Conservation (phyloP, 1,139 yeast genomes). For the Suhomyces yuchorum region DNA sequence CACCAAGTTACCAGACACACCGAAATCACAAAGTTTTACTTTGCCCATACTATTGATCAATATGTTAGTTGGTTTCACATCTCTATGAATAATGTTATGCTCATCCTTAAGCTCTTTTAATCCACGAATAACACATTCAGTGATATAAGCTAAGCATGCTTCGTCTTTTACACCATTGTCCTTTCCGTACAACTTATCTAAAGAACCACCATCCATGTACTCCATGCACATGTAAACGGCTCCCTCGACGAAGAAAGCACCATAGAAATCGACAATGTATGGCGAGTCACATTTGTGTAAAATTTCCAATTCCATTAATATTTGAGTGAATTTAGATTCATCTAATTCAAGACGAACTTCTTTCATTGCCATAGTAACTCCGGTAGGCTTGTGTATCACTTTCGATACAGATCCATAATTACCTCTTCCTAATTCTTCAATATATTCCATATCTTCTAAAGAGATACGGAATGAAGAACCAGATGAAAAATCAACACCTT, state of each 20-base stretch:
- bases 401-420: slow-evolving; percentile 94
- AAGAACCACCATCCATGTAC: slow-evolving; percentile 96
- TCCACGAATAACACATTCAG: slow-evolving; percentile 82
- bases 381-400: slow-evolving; percentile 92
- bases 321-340: slow-evolving; percentile 88
- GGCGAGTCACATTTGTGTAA: slow-evolving; percentile 89
- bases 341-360: slow-evolving; percentile 91
- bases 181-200: slow-evolving; percentile 77
- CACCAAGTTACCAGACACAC: slow-evolving; percentile 92
- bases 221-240: slow-evolving; percentile 99
- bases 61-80: slow-evolving; percentile 95
- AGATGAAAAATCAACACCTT: slow-evolving; percentile 86
- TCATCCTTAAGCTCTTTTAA: slow-evolving; percentile 78
- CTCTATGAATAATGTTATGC: slow-evolving; percentile 94
- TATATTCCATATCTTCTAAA: slow-evolving; percentile 78
- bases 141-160: slow-evolving; percentile 71
- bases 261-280: slow-evolving; percentile 91
- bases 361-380: slow-evolving; percentile 94
- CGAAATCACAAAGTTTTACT: slow-evolving; percentile 93
- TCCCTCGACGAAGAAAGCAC: slow-evolving; percentile 96
- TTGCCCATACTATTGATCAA: slow-evolving; percentile 79
- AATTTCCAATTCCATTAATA: slow-evolving; percentile 92
- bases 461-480: slow-evolving; percentile 89
- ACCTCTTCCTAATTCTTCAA: slow-evolving; percentile 90
- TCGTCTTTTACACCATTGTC: slow-evolving; percentile 79